Conservation (phyloP, 768 basidiomycete genomes). For the Suillus americanus region DNA sequence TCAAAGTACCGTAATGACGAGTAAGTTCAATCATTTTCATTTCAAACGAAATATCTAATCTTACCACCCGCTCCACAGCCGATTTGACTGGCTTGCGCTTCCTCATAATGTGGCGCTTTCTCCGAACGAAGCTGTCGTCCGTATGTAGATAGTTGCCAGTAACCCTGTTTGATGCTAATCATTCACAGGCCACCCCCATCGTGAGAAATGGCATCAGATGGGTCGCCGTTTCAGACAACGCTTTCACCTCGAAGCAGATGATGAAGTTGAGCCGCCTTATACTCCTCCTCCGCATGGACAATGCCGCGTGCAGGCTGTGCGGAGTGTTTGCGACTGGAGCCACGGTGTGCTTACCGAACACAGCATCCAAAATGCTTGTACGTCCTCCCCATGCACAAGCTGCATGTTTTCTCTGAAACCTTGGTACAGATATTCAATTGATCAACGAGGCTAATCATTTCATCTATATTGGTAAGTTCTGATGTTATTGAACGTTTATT, state of each 20-base stretch:
- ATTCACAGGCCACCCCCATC: constrained; percentile 62
- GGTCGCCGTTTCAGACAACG: constrained; percentile 64
- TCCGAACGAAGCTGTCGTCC: constrained; percentile 66
- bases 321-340: constrained; percentile 92
- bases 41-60: constrained; percentile 5
- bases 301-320: constrained; percentile 76
- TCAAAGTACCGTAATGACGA: constrained; percentile 37
- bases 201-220: constrained; percentile 54
- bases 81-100: constrained; percentile 70
- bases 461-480: constrained; percentile 84
- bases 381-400: constrained; percentile 30
- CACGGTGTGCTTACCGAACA: constrained; percentile 88
- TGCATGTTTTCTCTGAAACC: constrained; percentile 3
- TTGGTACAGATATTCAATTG: constrained; percentile 60
- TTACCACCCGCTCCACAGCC: constrained; percentile 32
- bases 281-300: constrained; percentile 44
- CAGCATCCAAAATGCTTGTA: constrained; percentile 93
- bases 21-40: constrained; percentile 35
- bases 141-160: constrained; percentile 34
- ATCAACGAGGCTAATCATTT: constrained; percentile 85
- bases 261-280: constrained; percentile 42
- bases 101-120: constrained; percentile 66
- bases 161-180: not conserved
- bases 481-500: not conserved
- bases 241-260: constrained; percentile 51